These are phyloP conservation scores for Quercus phellos DNA, from an alignment of 331 rosid genomes.

Conservation along the genomic window DNA sequence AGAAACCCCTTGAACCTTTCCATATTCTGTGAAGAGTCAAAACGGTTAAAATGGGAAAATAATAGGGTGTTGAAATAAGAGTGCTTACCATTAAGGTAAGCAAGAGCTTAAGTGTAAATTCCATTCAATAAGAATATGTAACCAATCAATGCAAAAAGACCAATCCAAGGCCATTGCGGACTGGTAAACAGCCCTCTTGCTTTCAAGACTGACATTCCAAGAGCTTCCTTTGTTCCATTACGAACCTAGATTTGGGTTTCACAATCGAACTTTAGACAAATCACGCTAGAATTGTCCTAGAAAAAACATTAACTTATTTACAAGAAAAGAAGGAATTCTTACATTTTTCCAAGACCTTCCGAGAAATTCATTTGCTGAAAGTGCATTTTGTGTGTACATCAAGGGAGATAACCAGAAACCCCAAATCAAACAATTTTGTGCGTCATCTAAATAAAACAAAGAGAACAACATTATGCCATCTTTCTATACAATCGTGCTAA, in stretches of 20 bases:
- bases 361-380: slow-evolving; percentile 36
- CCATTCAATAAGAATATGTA: slow-evolving; percentile 29
- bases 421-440: slow-evolving; percentile 33
- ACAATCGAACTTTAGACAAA: background rate
- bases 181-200: slow-evolving; percentile 18
- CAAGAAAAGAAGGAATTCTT: background rate
- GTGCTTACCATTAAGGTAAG: slow-evolving; percentile 25
- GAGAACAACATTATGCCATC: background rate
- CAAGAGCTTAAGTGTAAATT: slow-evolving; percentile 23
- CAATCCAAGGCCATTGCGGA: slow-evolving; percentile 32
- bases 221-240: slow-evolving; percentile 28
- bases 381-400: slow-evolving; percentile 34
- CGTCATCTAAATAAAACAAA: slow-evolving; percentile 14
- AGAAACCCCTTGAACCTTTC: slow-evolving; percentile 17
- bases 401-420: slow-evolving; percentile 36
- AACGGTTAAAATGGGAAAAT: background rate
- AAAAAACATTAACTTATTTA: background rate
- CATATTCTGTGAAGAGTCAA: slow-evolving; percentile 18
- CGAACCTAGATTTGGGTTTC: slow-evolving; percentile 25
- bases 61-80: background rate
- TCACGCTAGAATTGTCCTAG: background rate
- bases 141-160: slow-evolving; percentile 20
- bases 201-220: slow-evolving; percentile 27
- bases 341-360: slow-evolving; percentile 27
- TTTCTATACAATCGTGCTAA: background rate